Evolutionary conservation across 1,139 yeast genomes (phyloP).

Genomic region (Keqinozyma sinolaborantium): DNA sequence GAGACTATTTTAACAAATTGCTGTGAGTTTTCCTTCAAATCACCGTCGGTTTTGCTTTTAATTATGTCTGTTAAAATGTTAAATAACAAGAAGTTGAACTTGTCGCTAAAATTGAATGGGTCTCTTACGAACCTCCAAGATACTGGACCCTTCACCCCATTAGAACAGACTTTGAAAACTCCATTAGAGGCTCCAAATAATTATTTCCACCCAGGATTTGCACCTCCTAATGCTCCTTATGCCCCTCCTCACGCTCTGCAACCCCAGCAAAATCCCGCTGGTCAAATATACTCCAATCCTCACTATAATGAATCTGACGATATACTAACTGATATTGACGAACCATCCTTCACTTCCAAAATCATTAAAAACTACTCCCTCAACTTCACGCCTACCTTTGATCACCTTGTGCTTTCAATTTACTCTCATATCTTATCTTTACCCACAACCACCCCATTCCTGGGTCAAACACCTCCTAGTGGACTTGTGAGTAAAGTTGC

Average conservation of each 20-base stretch:
- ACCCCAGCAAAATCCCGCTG: slow-evolving; percentile 5
- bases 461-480: slow-evolving; percentile 42
- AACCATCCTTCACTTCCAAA: slow-evolving; percentile 18
- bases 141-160: slow-evolving; percentile 41
- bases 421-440: slow-evolving; percentile 35
- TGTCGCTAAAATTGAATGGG: slow-evolving; percentile 26
- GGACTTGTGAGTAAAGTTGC: slow-evolving; percentile 44
- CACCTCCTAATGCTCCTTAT: slow-evolving; percentile 3
- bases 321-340: slow-evolving; percentile 39
- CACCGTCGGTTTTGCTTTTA: no score
- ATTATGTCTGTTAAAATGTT: slow-evolving; percentile 13
- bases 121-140: slow-evolving; percentile 20
- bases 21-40: no score
- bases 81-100: slow-evolving; percentile 25
- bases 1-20: no score
- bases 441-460: slow-evolving; percentile 47
- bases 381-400: slow-evolving; percentile 34
- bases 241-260: slow-evolving; percentile 5
- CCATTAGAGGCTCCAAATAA: slow-evolving; percentile 32
- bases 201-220: slow-evolving; percentile 9
- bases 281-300: slow-evolving; percentile 25
- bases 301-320: slow-evolving; percentile 42
- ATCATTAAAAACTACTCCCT: slow-evolving; percentile 31
- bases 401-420: slow-evolving; percentile 32
- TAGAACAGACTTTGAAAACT: slow-evolving; percentile 42